A percentile compares a stretch with the other conserved stretches of the same genome.
Evolutionary conservation across 2,329 filamentous ascomycete genomes (phyloP).

Genomic region (Penicillium nordicum): DNA sequence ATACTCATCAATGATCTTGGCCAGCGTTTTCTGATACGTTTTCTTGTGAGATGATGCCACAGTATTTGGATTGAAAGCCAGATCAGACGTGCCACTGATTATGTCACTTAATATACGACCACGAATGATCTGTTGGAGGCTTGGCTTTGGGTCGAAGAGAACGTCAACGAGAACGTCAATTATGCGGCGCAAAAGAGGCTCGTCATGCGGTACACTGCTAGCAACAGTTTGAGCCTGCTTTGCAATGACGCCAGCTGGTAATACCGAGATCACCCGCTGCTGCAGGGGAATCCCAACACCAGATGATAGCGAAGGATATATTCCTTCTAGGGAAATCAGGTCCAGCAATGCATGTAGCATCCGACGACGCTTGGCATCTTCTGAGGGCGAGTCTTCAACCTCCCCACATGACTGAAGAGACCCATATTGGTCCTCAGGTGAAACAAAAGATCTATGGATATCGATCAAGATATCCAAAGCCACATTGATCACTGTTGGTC

Average conservation of each 20-base stretch:
- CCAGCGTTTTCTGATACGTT: conserved; percentile 24
- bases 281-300: conserved; percentile 46
- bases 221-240: conserved; percentile 26
- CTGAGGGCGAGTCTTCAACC: conserved; percentile 31
- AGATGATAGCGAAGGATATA: conserved; percentile 43
- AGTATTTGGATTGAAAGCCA: conserved; percentile 37
- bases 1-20: conserved; percentile 36
- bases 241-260: conserved; percentile 43
- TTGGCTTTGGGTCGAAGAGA: conserved; percentile 30
- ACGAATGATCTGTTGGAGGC: conserved; percentile 40
- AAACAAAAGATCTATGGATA: conserved; percentile 37
- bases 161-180: conserved; percentile 30
- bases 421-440: conserved; percentile 15
- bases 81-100: conserved; percentile 38
- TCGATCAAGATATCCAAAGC: conserved; percentile 33
- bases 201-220: conserved; percentile 26
- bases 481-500: conserved; percentile 31
- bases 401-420: neutral
- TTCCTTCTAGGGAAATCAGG: conserved; percentile 44
- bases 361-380: conserved; percentile 43
- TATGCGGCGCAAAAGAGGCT: conserved; percentile 31
- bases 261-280: conserved; percentile 42
- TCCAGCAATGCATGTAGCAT: conserved; percentile 42
- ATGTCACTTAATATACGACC: conserved; percentile 42
- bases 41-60: conserved; percentile 14